Evolutionary conservation across 805 yeast genomes (phyloP).

Genomic region (Candida golubevii): DNA sequence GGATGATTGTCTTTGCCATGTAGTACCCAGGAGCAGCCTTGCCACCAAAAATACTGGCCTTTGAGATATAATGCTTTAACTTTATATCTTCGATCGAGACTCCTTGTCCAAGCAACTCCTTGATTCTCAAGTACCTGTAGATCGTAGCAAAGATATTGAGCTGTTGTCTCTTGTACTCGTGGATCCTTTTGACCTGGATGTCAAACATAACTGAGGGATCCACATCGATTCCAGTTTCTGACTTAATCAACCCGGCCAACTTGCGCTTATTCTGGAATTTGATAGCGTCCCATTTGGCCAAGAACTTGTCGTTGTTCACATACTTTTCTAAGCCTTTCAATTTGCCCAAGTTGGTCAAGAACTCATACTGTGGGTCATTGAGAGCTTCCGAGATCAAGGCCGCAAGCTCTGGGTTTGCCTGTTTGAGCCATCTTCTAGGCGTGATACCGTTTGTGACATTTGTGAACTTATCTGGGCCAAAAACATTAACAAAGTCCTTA

Average conservation of each 20-base stretch:
- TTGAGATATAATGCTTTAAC: conserved; percentile 62
- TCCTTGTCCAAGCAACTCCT: conserved; percentile 55
- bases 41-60: conserved; percentile 85
- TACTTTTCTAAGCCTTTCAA: conserved; percentile 64
- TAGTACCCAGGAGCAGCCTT: conserved; percentile 98
- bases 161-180: conserved; percentile 95
- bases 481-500: conserved; percentile 81
- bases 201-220: conserved; percentile 78
- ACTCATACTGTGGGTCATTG: conserved; percentile 61
- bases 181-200: conserved; percentile 90
- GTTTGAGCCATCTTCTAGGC: conserved; percentile 93
- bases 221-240: conserved; percentile 59
- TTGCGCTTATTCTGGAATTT: conserved; percentile 66
- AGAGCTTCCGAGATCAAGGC: conserved; percentile 67
- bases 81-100: conserved; percentile 43
- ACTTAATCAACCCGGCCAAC: conserved; percentile 63
- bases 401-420: conserved; percentile 82
- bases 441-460: conserved; percentile 95
- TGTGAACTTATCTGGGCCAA: conserved; percentile 78
- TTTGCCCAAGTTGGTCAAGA: conserved; percentile 60
- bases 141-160: conserved; percentile 87
- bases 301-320: conserved; percentile 66
- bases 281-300: conserved; percentile 63
- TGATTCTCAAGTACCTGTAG: conserved; percentile 73
- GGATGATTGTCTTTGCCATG: conserved; percentile 88